A percentile compares a stretch with the other conserved stretches of the same genome.
Conservation (phyloP, 148 eudicot species). For the Rhododendron griersonianum region DNA sequence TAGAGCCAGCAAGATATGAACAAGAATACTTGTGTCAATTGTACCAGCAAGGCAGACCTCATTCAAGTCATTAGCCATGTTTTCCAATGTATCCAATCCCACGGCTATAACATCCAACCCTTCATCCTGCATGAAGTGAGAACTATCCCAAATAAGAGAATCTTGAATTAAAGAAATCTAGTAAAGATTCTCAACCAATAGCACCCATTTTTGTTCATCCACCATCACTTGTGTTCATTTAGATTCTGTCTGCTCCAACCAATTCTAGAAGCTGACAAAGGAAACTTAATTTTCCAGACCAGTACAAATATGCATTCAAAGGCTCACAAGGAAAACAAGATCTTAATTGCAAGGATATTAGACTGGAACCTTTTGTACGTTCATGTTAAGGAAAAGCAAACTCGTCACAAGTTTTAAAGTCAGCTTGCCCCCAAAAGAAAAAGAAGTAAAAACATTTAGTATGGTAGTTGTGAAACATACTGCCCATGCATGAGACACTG, state of each 20-base stretch:
- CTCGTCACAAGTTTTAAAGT: neutral
- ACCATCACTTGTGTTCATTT: neutral
- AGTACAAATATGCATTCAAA: neutral
- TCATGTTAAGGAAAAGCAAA: neutral
- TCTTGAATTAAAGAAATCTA: neutral
- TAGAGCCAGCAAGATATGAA: neutral
- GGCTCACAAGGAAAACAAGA: neutral
- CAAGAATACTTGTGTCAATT: neutral
- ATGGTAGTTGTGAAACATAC: neutral
- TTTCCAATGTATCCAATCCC: slow-evolving; percentile 55
- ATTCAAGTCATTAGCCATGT: slow-evolving; percentile 53
- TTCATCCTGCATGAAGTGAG: too few relatives aligned
- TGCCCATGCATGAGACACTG: neutral
- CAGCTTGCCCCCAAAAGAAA: neutral
- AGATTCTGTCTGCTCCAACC: neutral
- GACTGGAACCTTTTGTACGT: neutral
- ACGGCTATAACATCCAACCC: slow-evolving; percentile 46
- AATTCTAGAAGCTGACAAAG: neutral
- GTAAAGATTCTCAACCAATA: neutral
- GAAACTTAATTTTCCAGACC: neutral
- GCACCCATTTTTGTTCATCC: too few relatives aligned
- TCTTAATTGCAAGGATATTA: neutral
- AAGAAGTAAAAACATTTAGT: neutral
- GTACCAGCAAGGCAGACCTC: slow-evolving; percentile 32
- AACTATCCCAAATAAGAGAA: too few relatives aligned